Base-by-base conservation (phyloP, 2,329 filamentous ascomycete species). In the Uncinocarpus reesii region DNA sequence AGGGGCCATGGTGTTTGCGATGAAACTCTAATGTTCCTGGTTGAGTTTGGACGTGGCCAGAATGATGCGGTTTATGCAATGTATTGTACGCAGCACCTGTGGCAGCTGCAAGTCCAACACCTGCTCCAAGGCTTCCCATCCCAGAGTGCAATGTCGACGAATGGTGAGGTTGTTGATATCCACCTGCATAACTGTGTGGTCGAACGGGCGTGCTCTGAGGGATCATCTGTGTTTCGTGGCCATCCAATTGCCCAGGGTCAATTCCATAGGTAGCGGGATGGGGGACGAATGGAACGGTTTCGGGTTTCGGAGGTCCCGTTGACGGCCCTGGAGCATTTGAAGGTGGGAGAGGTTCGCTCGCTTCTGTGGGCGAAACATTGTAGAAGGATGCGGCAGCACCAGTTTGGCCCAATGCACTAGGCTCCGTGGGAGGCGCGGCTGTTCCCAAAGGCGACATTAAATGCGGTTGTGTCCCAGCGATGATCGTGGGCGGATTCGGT, bases 351-450 rank as follows among this genome's bases (percentile, higher is more conserved):
- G 41, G 24, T 4, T 34, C 44, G 42, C 20, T 38, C 35, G 16
- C n/a, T 37, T 21, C 38, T 23, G 26, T 32, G 5, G 43, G 23
- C 35, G 42, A 13, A 2, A 7, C 35, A 34, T 40, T 15, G 34
- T 47, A 47, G 18, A 47, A 47, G 4, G 45, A 24, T 7, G 35
- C 26, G n/a, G 45, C 45, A 11, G 50, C 46, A 26, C 75, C 76
- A 42, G 70, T 52, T 41, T 57, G 62, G 3, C 70, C 71, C 47
- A 69, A 53, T 47, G 66, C 68, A 45, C 78, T 79, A 3, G 78
- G 79, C 57, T 82, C 78, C n/a, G 71, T 66, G 1, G 72, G 75
- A 15, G 78, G 78, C 38, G 73, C 72, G 23, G 71, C 61, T 7
- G 65, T 63, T 1, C 71, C 62, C 4, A 73, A 72, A 13, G 78